phyloP scores from a whole-genome alignment of 805 yeast species.

The Lachancea meyersii region DNA sequence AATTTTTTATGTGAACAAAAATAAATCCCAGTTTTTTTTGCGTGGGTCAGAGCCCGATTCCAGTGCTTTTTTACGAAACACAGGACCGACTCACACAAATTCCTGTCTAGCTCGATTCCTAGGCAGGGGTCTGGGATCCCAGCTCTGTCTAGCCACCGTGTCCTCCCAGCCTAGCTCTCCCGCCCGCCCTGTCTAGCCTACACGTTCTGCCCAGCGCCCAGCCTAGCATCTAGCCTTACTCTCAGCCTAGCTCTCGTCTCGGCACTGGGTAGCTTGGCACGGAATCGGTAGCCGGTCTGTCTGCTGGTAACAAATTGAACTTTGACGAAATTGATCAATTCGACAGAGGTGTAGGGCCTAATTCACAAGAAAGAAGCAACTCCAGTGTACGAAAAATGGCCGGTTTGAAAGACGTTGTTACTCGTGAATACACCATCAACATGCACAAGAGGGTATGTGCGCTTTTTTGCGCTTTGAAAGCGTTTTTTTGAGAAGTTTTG shows the following conservation, averaged over 20 bases:
- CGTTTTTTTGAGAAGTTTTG: not conserved
- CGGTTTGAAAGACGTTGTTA: slow-evolving; percentile 93
- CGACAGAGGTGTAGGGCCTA: not conserved
- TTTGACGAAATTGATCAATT: slow-evolving; percentile 11
- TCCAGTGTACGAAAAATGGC: slow-evolving; percentile 37
- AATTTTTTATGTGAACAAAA: not conserved
- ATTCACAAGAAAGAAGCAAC: slow-evolving; percentile 9
- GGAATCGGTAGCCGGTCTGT: not conserved
- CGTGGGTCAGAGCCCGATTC: not conserved
- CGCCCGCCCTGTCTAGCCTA: not conserved
- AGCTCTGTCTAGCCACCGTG: not conserved
- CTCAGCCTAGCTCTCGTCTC: not conserved
- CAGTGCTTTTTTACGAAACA: too few species aligned
- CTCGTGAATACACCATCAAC: slow-evolving; percentile 99
- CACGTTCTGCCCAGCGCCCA: not conserved
- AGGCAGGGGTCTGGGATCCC: not conserved
- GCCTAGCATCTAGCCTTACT: not conserved
- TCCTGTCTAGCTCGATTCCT: not conserved
- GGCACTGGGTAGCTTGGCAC: not conserved
- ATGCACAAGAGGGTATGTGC: slow-evolving; percentile 95
- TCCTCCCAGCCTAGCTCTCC: not conserved
- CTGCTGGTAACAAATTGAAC: slow-evolving; percentile 11
- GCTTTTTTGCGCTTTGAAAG: not conserved
- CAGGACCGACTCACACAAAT: not conserved
- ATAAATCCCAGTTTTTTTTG: not conserved